Conservation (phyloP, 129 eudicot species). For the Rutidosis leptorrhynchoides region DNA sequence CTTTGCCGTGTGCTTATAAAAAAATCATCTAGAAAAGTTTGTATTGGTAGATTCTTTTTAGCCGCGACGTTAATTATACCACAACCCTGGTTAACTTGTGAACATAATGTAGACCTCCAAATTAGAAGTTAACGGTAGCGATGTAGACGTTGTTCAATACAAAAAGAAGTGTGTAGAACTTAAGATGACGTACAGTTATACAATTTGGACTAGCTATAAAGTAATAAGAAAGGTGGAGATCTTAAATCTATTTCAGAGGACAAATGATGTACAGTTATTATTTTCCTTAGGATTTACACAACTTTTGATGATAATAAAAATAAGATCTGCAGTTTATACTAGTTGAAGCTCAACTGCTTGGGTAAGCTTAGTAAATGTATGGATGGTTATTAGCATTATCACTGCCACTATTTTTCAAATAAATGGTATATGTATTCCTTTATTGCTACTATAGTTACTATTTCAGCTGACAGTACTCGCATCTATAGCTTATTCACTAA, state of each 20-base stretch:
- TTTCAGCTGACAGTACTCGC: neutral
- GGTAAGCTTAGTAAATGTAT: neutral
- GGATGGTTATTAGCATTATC: neutral
- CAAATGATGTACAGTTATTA: neutral
- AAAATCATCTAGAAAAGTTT: neutral
- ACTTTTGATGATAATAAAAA: neutral
- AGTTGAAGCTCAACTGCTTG: neutral
- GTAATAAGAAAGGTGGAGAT: neutral
- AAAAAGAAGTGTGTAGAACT: too few relatives aligned
- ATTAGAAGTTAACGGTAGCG: neutral
- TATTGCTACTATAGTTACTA: neutral
- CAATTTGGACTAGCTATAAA: neutral
- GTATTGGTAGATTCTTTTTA: neutral
- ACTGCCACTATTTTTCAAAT: neutral
- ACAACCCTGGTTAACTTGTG: neutral
- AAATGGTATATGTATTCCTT: neutral
- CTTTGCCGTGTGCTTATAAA: neutral
- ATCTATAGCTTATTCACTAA: neutral
- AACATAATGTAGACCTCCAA: neutral
- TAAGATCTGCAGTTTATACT: neutral
- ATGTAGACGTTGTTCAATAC: too few relatives aligned
- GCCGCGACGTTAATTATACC: neutral
- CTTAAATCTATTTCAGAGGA: neutral
- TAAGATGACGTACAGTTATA: neutral
- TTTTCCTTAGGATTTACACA: neutral